phyloP scores from a whole-genome alignment of 495 filamentous ascomycete genomes.

The Thermothielavioides terrestris region DNA sequence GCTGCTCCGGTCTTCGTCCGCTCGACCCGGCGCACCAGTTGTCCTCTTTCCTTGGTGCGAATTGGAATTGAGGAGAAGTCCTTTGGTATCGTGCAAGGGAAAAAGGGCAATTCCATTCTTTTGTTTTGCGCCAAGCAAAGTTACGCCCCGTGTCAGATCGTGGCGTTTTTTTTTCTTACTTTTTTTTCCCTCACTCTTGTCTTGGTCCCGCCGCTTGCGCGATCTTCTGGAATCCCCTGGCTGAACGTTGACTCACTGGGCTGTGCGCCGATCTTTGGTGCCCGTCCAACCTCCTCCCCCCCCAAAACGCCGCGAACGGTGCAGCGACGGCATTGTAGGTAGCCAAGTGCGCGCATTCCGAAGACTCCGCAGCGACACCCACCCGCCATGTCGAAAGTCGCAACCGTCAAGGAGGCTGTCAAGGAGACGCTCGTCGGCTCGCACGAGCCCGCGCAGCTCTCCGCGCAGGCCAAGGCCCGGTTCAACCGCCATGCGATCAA shows the following conservation, averaged over 20 bases:
- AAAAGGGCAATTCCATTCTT: not conserved
- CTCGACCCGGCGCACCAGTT: not conserved
- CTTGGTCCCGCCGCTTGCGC: not conserved
- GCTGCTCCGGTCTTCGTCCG: conserved; percentile 1
- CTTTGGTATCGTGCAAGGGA: not conserved
- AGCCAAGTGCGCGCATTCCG: not conserved
- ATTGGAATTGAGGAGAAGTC: conserved; percentile 3
- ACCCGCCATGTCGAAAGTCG: conserved; percentile 33
- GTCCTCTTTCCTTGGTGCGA: not conserved
- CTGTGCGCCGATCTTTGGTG: not conserved
- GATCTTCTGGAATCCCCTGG: not conserved
- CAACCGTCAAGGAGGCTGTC: conserved; percentile 56
- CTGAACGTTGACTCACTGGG: conserved; percentile 7
- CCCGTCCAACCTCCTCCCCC: not conserved
- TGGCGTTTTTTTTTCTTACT: not conserved
- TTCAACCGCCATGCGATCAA: conserved; percentile 72
- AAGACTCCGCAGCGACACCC: not conserved
- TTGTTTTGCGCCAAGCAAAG: not conserved
- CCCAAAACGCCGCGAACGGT: not conserved
- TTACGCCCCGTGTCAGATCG: not conserved
- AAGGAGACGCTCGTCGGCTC: conserved; percentile 71
- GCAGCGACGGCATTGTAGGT: not conserved
- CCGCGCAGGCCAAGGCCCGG: conserved; percentile 56
- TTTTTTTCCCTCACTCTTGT: not conserved
- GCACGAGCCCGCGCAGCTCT: conserved; percentile 50